Evolutionary conservation across 1,139 yeast species (phyloP).

Genomic region (Candida freyschussii): DNA sequence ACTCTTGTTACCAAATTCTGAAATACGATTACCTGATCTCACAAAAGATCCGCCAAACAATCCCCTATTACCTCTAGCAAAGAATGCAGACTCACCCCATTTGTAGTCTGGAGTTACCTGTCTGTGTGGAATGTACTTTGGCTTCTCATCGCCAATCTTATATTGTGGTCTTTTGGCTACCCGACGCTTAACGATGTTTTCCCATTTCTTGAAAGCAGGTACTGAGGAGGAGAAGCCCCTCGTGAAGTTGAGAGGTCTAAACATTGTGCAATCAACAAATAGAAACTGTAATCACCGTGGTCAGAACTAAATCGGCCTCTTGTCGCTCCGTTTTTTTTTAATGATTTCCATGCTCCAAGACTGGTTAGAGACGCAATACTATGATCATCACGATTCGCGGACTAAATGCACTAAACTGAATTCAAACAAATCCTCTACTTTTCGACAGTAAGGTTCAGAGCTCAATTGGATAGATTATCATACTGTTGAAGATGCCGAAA

Average conservation of each 20-base stretch:
- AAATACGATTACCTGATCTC: constrained; percentile 69
- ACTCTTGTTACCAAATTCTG: constrained; percentile 72
- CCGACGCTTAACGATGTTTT: constrained; percentile 21
- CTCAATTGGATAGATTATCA: too few species aligned
- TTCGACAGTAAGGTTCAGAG: too few species aligned
- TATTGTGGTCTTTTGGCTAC: constrained; percentile 37
- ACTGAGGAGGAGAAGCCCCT: constrained; percentile 20
- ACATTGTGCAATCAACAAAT: too few species aligned
- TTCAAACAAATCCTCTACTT: too few species aligned
- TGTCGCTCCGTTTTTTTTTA: too few species aligned
- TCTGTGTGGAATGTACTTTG: constrained; percentile 44
- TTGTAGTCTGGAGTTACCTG: constrained; percentile 68
- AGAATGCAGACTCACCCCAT: constrained; percentile 70
- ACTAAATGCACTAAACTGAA: too few species aligned
- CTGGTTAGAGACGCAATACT: constrained; percentile 10
- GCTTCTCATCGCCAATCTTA: constrained; percentile 41
- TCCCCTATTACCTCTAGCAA: constrained; percentile 83
- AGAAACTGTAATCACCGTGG: too few species aligned
- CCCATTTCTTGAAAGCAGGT: constrained; percentile 14
- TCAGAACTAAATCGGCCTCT: too few species aligned
- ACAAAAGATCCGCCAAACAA: constrained; percentile 86
- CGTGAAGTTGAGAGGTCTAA: constrained; percentile 12
- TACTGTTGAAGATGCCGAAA: too few species aligned
- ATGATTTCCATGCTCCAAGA: constrained; percentile 1
- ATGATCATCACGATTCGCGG: constrained; percentile 1